Base-by-base conservation (phyloP, 1,284 basidiomycete species). In the Malassezia japonica region DNA sequence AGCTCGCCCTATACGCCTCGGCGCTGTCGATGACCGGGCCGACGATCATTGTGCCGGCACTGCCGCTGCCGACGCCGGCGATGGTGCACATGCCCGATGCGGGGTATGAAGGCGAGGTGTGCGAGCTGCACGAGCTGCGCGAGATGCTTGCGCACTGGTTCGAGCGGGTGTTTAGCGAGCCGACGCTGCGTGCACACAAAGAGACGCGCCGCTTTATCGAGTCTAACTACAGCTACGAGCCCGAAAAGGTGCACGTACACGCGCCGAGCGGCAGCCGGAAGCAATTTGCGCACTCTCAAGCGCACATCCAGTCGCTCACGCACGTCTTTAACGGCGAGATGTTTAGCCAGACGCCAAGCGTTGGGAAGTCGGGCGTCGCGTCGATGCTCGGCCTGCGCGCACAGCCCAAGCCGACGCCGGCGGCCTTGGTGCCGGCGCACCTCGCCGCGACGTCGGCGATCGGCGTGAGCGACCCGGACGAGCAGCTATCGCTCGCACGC, bases 201-300 rank as follows among this genome's bases (percentile, higher is more conserved):
- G 68, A 70, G 46, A 64, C 61, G 21, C 56, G 65, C 38, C 57
- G 50, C 16, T 59, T 70, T 20, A 52, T 70, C 50, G 68, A 70
- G 35, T 58, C 65, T 29, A 63, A 69, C 44, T 70, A 63, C 46
- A 58, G 58, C 42, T 70, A 70, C 35, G 51, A 56, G 23, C 67
- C 67, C 6, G 51, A 56, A 7, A 35, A 34, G 4, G n/a, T 43
- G 23, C 37, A 52, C 13, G 39, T 38, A 3, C 18, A 39, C 4
- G 36, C 37, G 9, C 50, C 50, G 18, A 24, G n/a, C 8, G 44
- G 31, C 18, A 23, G 32, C 9, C 16, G 31, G 10, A 32, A 33
- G 18, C 50, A 53, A 31, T 16, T 21, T 5, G 37, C 18, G 21
- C 23, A 36, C 2, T 21, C 44, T 20, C 13, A 16, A 12, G 24